Base-by-base conservation (phyloP, 768 basidiomycete species). In the Phallus indusiatus region DNA sequence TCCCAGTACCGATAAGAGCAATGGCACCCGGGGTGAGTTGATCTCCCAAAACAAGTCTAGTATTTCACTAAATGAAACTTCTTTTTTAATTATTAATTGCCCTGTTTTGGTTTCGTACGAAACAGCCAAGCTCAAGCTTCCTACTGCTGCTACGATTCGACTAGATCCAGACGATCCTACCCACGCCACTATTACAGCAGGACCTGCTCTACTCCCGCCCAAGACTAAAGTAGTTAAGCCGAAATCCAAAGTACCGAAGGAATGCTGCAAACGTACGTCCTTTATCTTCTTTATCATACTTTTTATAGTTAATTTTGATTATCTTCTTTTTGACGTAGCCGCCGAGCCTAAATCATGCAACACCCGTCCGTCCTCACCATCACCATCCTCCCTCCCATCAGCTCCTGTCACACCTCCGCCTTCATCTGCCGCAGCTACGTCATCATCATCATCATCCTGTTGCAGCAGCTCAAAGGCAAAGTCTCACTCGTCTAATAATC, bases 21-120 rank as follows among this genome's bases (percentile, higher is more conserved):
- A 34, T 28, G 21, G 37, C 11, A 24, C 17, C 37, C 47, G 59
- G 18, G 55, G 42, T 50, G 56, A 42, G 47, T 49, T 33, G 22
- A 17, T 52, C 55, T 36, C 51, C 55, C 10, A 84, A 84, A 75
- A 86, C 86, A 83, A n/a, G 84, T 87, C 86, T 73, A 72, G 79
- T 75, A 67, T 63, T 61, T 53, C n/a, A n/a, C n/a, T n/a, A n/a
- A n/a, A n/a, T n/a, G n/a, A 62, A 63, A 60, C 54, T 61, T 52
- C n/a, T n/a, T 60, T 47, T 16, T n/a, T 36, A n/a, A 6, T 33
- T 33, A 21, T 50, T 50, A 56, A 47, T 61, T 60, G 68, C 53
- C 72, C 67, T 62, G 66, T n/a, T n/a, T n/a, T n/a, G n/a, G n/a
- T n/a, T n/a, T n/a, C n/a, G n/a, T n/a, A n/a, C n/a, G n/a, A n/a